phyloP scores from a whole-genome alignment of 495 filamentous ascomycete species.

The Xylaria cubensis region DNA sequence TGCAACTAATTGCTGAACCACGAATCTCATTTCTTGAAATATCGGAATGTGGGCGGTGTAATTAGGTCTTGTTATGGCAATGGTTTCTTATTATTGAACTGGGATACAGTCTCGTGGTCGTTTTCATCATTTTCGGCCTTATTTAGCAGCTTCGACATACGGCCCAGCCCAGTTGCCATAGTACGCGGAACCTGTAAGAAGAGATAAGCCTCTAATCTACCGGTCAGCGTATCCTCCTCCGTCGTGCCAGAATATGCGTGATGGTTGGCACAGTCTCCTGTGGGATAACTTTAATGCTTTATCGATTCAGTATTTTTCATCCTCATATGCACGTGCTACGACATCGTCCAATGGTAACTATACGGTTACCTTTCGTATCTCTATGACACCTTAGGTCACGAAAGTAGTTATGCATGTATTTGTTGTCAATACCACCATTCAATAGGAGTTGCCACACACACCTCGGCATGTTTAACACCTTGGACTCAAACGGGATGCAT shows the following conservation, averaged over 20 bases:
- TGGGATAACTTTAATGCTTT: background rate
- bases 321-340: background rate
- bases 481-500: background rate
- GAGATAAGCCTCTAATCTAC: background rate
- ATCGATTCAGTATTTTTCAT: background rate
- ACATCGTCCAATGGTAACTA: background rate
- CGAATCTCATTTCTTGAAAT: background rate
- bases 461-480: background rate
- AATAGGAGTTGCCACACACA: constrained; percentile 9
- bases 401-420: constrained; percentile 1
- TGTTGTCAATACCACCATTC: constrained; percentile 4
- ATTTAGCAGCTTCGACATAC: background rate
- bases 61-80: background rate
- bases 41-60: background rate
- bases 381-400: background rate
- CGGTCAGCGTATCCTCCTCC: background rate
- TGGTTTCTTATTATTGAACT: background rate
- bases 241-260: background rate
- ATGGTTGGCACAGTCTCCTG: background rate
- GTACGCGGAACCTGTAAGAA: background rate
- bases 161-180: background rate
- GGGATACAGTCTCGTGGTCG: background rate
- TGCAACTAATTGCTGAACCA: background rate
- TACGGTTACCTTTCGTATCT: background rate
- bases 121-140: background rate